Percentiles rank a stretch among this genome's conserved stretches.
phyloP scores from a whole-genome alignment of 2,329 filamentous ascomycete genomes.

The Aspergillus caelatus region DNA sequence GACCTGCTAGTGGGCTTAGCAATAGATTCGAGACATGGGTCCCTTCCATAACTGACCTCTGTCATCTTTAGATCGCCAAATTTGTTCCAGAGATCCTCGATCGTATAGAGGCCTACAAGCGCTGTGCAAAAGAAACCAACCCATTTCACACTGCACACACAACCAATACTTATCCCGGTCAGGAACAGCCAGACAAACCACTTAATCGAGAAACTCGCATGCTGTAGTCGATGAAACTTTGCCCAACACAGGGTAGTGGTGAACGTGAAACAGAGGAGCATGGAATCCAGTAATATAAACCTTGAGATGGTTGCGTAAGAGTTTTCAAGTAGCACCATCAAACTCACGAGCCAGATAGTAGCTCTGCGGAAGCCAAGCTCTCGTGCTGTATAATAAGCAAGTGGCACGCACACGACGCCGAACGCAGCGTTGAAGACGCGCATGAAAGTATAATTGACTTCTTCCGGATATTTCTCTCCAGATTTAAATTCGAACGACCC shows the following conservation, averaged over 20 bases:
- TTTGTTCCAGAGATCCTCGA: conserved; percentile 97
- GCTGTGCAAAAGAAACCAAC: conserved; percentile 96
- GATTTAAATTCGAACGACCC: conserved; percentile 99
- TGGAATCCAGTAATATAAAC: conserved; percentile 97
- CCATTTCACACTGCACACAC: conserved; percentile 98
- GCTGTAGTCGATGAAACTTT: conserved; percentile 87
- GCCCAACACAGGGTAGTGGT: conserved; percentile 96
- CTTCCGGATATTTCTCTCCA: conserved; percentile 88
- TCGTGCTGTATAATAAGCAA: conserved; percentile 93
- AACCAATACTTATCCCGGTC: conserved; percentile 93
- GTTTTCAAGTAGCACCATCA: conserved; percentile 99
- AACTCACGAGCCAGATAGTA: conserved; percentile 89
- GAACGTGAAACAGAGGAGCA: conserved; percentile 98
- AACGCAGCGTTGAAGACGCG: conserved; percentile 95
- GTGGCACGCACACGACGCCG: conserved; percentile 85
- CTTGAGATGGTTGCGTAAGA: conserved; percentile 98
- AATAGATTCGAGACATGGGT: conserved; percentile 9
- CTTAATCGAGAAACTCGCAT: conserved; percentile 82
- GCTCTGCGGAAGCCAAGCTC: conserved; percentile 85
- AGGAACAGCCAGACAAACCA: conserved; percentile 96
- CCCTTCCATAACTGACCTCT: conserved; percentile 56
- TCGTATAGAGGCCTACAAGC: conserved; percentile 91
- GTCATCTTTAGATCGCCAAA: conserved; percentile 95
- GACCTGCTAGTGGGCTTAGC: conserved; percentile 48
- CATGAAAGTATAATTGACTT: conserved; percentile 98